phyloP scores from a whole-genome alignment of 2,329 filamentous ascomycete genomes.

The Coleophoma eucalyptorum region DNA sequence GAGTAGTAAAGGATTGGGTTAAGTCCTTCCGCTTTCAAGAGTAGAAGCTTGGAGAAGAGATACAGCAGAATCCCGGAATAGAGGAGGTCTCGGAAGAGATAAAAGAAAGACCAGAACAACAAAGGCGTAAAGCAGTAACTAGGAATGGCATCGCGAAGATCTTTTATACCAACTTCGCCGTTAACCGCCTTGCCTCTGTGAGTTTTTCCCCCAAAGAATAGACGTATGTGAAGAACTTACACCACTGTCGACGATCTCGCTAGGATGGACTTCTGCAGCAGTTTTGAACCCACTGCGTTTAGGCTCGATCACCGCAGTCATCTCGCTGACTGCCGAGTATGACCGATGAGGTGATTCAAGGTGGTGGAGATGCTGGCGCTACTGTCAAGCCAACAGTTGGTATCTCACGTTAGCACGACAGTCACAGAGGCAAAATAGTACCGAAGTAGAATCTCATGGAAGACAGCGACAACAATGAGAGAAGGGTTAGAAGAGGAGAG shows the following conservation, averaged over 20 bases:
- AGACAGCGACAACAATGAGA: too few relatives aligned
- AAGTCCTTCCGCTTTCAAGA: background rate
- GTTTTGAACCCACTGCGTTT: background rate
- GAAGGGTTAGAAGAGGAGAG: too few relatives aligned
- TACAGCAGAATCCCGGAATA: slow-evolving; percentile 35
- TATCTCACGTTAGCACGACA: too few relatives aligned
- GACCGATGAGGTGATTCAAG: too few relatives aligned
- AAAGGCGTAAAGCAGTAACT: slow-evolving; percentile 56
- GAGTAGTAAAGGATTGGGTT: slow-evolving; percentile 25
- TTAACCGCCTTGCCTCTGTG: background rate
- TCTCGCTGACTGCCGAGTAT: too few relatives aligned
- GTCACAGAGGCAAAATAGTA: too few relatives aligned
- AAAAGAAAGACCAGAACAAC: slow-evolving; percentile 44
- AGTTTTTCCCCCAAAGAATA: too few relatives aligned
- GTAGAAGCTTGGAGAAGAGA: slow-evolving; percentile 20
- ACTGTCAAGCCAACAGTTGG: too few relatives aligned
- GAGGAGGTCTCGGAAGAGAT: slow-evolving; percentile 49
- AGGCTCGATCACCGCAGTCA: background rate
- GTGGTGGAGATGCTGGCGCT: too few relatives aligned
- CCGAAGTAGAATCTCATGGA: too few relatives aligned
- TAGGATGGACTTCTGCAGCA: background rate
- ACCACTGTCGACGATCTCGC: background rate
- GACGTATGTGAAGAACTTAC: background rate
- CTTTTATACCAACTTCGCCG: background rate
- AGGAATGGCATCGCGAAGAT: slow-evolving; percentile 40